phyloP scores from a whole-genome alignment of 352 stramenopile genomes.

The Pythium phragmiticola region DNA sequence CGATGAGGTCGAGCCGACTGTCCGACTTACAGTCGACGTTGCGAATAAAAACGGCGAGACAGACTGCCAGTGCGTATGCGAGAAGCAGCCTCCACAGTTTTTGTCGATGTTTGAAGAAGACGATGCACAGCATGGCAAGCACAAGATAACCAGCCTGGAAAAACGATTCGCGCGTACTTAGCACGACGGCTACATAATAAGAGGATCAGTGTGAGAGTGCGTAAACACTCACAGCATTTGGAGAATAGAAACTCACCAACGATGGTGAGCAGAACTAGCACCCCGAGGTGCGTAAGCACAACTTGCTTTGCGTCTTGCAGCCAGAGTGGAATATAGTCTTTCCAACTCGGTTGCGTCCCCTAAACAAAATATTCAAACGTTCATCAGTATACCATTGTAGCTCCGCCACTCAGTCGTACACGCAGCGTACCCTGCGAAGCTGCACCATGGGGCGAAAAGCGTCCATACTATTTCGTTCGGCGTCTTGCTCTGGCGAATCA shows the following conservation, averaged over 20 bases:
- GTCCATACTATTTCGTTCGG: slow-evolving; percentile 26
- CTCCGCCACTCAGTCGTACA: background rate
- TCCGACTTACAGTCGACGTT: slow-evolving; percentile 70
- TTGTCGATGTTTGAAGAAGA: slow-evolving; percentile 79
- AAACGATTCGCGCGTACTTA: slow-evolving; percentile 80
- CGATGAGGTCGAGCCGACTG: slow-evolving; percentile 52
- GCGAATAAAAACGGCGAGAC: slow-evolving; percentile 72
- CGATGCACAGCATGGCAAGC: slow-evolving; percentile 72
- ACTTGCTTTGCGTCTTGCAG: slow-evolving; percentile 69
- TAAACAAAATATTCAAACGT: slow-evolving; percentile 18
- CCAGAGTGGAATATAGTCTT: slow-evolving; percentile 57
- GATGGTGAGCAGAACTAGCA: slow-evolving; percentile 79
- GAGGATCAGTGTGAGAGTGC: slow-evolving; percentile 1
- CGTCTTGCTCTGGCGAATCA: slow-evolving; percentile 1
- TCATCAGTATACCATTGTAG: background rate
- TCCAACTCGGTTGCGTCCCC: slow-evolving; percentile 55
- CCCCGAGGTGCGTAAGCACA: slow-evolving; percentile 74
- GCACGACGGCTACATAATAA: slow-evolving; percentile 53
- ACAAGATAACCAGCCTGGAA: slow-evolving; percentile 84
- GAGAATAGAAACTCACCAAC: slow-evolving; percentile 40
- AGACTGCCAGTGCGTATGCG: slow-evolving; percentile 65
- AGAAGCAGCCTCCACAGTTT: slow-evolving; percentile 80
- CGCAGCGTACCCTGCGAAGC: slow-evolving; percentile 18
- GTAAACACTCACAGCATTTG: background rate
- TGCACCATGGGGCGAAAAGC: slow-evolving; percentile 15